phyloP scores from a whole-genome alignment of 2,329 filamentous ascomycete species.

The Fusarium illudens region DNA sequence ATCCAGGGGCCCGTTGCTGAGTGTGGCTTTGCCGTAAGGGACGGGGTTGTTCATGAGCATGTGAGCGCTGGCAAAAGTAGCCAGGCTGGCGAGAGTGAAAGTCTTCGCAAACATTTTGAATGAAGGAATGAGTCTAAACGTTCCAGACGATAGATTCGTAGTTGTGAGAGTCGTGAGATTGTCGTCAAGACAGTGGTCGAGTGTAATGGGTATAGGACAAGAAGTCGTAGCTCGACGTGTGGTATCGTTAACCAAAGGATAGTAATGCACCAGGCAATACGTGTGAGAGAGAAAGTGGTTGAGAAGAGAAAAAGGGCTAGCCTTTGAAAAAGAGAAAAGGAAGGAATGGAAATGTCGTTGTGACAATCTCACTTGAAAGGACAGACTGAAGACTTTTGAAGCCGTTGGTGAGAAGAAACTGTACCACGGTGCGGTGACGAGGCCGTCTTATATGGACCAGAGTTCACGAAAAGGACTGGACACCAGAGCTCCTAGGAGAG shows the following conservation, averaged over 20 bases:
- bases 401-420: constrained; percentile 34
- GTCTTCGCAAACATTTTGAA: constrained; percentile 62
- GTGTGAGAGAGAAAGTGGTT: constrained; percentile 27
- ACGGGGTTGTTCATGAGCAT: constrained; percentile 75
- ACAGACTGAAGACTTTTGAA: constrained; percentile 41
- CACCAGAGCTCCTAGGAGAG: constrained; percentile 12
- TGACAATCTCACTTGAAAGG: constrained; percentile 43
- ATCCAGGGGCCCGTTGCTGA: constrained; percentile 71
- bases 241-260: constrained; percentile 34
- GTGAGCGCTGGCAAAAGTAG: constrained; percentile 73
- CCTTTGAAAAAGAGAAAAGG: constrained; percentile 38
- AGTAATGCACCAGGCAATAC: constrained; percentile 42
- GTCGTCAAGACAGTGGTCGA: constrained; percentile 43
- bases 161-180: constrained; percentile 34
- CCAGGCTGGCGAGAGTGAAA: constrained; percentile 63
- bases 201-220: constrained; percentile 31
- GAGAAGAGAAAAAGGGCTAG: constrained; percentile 41
- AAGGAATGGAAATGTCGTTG: constrained; percentile 43
- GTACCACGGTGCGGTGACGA: constrained; percentile 18
- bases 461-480: constrained; percentile 30
- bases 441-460: constrained; percentile 39
- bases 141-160: constrained; percentile 45
- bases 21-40: constrained; percentile 60
- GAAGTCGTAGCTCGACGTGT: constrained; percentile 30
- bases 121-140: constrained; percentile 36